Evolutionary conservation across 73 alveolate genomes (phyloP), one percentile per base, ranked within the genome.

Genomic region (Tetrahymena malaccensis): DNA sequence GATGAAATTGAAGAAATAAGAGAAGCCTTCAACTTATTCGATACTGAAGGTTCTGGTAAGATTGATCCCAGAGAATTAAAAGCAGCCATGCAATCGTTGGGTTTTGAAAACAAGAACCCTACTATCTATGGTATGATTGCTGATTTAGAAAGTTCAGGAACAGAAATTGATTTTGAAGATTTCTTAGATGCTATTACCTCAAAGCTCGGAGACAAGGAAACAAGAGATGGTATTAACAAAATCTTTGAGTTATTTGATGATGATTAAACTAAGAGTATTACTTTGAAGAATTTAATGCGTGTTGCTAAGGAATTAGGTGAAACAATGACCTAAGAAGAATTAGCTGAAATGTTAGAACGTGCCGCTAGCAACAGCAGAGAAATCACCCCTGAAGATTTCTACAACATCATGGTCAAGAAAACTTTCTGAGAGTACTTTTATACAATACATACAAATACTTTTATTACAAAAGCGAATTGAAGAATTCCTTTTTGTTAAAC

Each of bases 21-120:
- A 57, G 99, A 99, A 94, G 99, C 99, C 50, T 99, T 99, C 99
- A 99, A 99, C 96, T 98, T 99, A 94, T 98, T 98, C 96, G 99
- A 98, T 96, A 96, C 99, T 22, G 99, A 98, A 70, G 99, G 99
- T 35, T 96, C 99, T 58, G 99, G 99, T 22, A 98, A 98, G 96
- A 98, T 99, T 33, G 99, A 99, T 95, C 99, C 99, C 94, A 96
- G 97, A 94, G 99, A 99, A 97, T 98, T 99, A 85, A 99, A 98
- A 96, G 99, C 99, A 38, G 99, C 99, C 93, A 99, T 99, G 99
- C 96, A 98, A 95, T 96, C 98, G 93, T 96, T 99, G 85, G 99
- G 99, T 70, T 99, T 98, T 96, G 99, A 99, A 96, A 96, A 97
- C 85, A 98, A 99, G 97, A 99, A 99, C 96, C 99, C 99, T 11